Evolutionary conservation across 2,329 filamentous ascomycete species (phyloP).

Genomic region (Plectosphaerella plurivora): DNA sequence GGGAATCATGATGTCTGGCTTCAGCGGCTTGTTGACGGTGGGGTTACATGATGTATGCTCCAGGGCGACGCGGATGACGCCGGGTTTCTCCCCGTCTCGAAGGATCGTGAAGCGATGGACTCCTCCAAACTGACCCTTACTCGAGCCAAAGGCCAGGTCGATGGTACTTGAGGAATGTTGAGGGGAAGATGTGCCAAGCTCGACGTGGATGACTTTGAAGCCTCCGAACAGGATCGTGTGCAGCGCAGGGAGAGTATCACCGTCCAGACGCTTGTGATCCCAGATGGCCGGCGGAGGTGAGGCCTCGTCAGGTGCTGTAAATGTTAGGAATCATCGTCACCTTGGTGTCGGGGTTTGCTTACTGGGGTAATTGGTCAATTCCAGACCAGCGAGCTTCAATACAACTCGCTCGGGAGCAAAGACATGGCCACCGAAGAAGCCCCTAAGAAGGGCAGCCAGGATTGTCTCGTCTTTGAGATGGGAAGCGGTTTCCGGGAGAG

Average conservation of each 20-base stretch:
- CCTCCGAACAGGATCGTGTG: constrained; percentile 18
- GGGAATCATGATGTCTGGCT: constrained; percentile 7
- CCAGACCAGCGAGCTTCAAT: constrained; percentile 3
- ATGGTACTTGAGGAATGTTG: constrained; percentile 15
- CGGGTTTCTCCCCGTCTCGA: constrained; percentile 1
- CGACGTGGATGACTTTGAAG: constrained; percentile 19
- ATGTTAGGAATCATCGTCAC: neutral
- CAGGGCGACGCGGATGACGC: constrained; percentile 8
- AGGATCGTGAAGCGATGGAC: constrained; percentile 22
- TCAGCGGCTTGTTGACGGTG: constrained; percentile 10
- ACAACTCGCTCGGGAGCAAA: constrained; percentile 18
- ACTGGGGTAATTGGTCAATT: neutral
- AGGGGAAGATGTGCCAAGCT: neutral
- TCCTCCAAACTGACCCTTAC: constrained; percentile 17
- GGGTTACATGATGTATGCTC: constrained; percentile 21
- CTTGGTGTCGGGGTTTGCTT: neutral
- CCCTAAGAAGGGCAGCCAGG: constrained; percentile 20
- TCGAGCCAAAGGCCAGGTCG: constrained; percentile 23
- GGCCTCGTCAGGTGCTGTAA: neutral
- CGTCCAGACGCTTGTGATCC: neutral
- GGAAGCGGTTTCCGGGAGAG: constrained; percentile 10
- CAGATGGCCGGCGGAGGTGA: neutral
- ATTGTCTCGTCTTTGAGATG: constrained; percentile 18
- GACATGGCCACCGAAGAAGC: constrained; percentile 24
- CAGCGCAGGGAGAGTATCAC: constrained; percentile 9